Conservation (phyloP, 441 rosid species). For the Populus hybrid region DNA sequence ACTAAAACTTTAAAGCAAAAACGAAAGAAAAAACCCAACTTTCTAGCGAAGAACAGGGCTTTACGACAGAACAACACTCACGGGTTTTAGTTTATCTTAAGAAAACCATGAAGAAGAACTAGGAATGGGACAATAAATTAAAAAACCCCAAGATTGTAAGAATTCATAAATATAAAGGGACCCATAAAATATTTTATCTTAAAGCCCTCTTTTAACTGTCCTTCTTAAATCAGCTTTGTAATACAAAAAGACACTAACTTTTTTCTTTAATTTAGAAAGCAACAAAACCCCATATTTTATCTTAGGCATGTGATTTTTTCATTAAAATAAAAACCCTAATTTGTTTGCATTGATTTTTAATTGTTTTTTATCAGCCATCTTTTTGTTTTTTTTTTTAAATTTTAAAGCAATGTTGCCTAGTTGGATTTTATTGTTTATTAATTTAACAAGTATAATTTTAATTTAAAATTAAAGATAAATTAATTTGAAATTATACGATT, state of each 20-base stretch:
- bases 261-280: constrained; percentile 7
- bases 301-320: neutral
- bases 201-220: neutral
- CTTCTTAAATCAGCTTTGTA: neutral
- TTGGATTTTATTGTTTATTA: too few species aligned
- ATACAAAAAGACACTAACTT: constrained; percentile 5
- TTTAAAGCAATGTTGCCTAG: too few species aligned
- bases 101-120: neutral
- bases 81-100: constrained; percentile 15
- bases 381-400: neutral
- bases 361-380: neutral
- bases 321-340: constrained; percentile 22
- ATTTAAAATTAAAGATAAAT: too few species aligned
- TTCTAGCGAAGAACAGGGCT: constrained; percentile 11
- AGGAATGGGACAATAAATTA: constrained; percentile 12
- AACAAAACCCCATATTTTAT: neutral
- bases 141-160: constrained; percentile 13
- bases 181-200: neutral
- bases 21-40: constrained; percentile 6
- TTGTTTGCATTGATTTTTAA: neutral
- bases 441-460: too few species aligned
- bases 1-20: constrained; percentile 29
- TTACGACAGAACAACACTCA: constrained; percentile 21
- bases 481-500: too few species aligned
- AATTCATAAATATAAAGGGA: neutral